Percentiles rank a stretch among this genome's conserved stretches.
These are phyloP conservation scores for Clathrospora elynae DNA, from an alignment of 2,329 filamentous ascomycete species.

Conservation along the genomic window DNA sequence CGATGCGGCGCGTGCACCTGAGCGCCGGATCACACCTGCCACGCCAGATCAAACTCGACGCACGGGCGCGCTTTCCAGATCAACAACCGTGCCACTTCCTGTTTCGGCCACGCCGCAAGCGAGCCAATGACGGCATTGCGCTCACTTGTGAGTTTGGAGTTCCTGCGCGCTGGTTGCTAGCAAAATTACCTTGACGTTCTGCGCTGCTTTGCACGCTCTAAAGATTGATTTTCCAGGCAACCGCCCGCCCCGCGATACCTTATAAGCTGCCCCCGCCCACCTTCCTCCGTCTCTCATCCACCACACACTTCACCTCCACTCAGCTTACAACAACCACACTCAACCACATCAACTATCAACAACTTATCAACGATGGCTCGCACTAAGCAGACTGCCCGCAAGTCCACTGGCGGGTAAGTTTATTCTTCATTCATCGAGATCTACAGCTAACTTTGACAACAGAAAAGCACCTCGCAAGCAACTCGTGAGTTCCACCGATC, in stretches of 20 bases:
- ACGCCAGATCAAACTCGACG: constrained; percentile 39
- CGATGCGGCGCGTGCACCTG: constrained; percentile 28
- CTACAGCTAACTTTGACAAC: too few relatives aligned
- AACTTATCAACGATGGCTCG: constrained; percentile 54
- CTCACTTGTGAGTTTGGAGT: constrained; percentile 29
- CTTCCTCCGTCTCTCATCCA: constrained; percentile 44
- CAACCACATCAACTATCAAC: constrained; percentile 33
- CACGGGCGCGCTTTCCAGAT: constrained; percentile 41
- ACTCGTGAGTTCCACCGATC: constrained; percentile 51
- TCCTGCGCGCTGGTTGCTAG: constrained; percentile 26
- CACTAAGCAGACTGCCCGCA: constrained; percentile 61
- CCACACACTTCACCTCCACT: constrained; percentile 41
- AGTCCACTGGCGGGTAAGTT: too few relatives aligned
- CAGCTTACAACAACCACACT: constrained; percentile 28
- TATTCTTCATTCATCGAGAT: too few relatives aligned
- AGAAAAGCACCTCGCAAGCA: too few relatives aligned
- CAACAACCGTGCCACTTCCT: constrained; percentile 40
- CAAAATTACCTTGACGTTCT: constrained; percentile 26
- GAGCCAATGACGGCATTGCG: constrained; percentile 29
- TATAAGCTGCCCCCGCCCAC: constrained; percentile 48
- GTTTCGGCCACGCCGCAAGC: constrained; percentile 27
- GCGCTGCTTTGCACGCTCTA: constrained; percentile 35
- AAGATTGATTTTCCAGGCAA: constrained; percentile 45
- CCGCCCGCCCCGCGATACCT: constrained; percentile 42
- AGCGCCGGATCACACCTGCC: constrained; percentile 34